Base-by-base conservation (phyloP, 2,329 filamentous ascomycete species). In the Xylariaceae sp. region DNA sequence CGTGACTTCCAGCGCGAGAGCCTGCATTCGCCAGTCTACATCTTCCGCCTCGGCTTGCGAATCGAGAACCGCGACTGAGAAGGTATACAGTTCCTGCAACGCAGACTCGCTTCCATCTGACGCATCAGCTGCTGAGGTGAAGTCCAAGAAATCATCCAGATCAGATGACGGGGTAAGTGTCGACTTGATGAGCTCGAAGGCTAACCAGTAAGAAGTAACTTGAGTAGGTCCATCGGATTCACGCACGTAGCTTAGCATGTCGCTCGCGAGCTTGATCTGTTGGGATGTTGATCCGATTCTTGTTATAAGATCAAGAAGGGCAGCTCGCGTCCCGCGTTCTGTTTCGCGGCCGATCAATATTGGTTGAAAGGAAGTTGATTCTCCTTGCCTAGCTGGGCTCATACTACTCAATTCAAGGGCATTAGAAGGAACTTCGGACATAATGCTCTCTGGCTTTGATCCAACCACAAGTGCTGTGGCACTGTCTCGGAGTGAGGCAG, bases 1-100 rank as follows among this genome's bases (percentile, higher is more conserved):
- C 6, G 92, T 78, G 2, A 88, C 82, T 69, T 97, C 93, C 2
- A 99, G 74, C 0, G 92, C 88, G 27, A 97, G 80, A 1, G 91
- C 89, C 68, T 88, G 83, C 16, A 91, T 71, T 26, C 87, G 83
- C 88, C 89, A 92, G 65, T 94, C 87, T 0, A 67, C 51, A 1
- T 76, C 71, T 8, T 74, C 69, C 1, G 75, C 67, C 42, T 85
- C 81, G 0, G 74, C 75, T 55, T 82, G 75, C 0, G 80, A 77
- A 16, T 81, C 77, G 2, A 94, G 73, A 0, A 86, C 70, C 1
- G 81, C 77, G 1, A 91, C 77, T 0, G 91, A 86, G 43, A 86
- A 85, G 1, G 83, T 78, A 66, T 91, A 91, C 0, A 94, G 68
- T 52, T 92, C 87, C 53, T 87, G 74, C 35, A 83, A 79, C 1